Conservation (phyloP, 345 rosid genomes). For the Arabis alpina region DNA sequence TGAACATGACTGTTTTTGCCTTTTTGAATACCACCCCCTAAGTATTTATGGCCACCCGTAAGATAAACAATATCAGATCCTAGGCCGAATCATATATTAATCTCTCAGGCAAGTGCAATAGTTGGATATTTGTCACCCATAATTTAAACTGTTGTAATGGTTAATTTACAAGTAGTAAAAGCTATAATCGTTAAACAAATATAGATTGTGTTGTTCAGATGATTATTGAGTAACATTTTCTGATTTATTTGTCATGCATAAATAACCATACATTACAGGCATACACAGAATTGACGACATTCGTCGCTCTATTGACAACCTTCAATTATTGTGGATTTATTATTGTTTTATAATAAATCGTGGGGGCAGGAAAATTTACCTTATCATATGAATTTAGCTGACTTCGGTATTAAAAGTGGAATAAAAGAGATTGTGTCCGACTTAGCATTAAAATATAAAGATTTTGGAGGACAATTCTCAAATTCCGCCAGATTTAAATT, state of each 20-base stretch:
- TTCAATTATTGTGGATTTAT: conserved; percentile 26
- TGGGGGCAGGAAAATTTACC: conserved; percentile 36
- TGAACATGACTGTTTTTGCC: no score
- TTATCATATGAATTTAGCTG: conserved; percentile 38
- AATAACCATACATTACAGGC: neutral
- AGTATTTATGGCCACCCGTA: no score
- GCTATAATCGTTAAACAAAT: no score
- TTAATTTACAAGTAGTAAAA: no score
- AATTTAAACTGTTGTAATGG: no score
- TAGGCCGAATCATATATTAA: no score
- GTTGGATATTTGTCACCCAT: no score
- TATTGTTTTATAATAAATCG: conserved; percentile 25
- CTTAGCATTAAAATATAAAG: conserved; percentile 30
- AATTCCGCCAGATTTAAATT: conserved; percentile 29
- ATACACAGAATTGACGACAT: conserved; percentile 17
- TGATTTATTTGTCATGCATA: conserved; percentile 1
- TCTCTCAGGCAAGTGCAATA: no score
- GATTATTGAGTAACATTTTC: neutral
- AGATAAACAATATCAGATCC: no score
- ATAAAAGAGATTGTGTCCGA: conserved; percentile 17
- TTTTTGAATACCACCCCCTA: no score
- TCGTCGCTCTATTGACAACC: conserved; percentile 8
- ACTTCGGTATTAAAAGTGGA: conserved; percentile 16
- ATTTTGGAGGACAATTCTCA: conserved; percentile 25
- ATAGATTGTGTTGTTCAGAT: no score